phyloP scores from a whole-genome alignment of 2,329 filamentous ascomycete genomes.

The Hypoxylon sp. region DNA sequence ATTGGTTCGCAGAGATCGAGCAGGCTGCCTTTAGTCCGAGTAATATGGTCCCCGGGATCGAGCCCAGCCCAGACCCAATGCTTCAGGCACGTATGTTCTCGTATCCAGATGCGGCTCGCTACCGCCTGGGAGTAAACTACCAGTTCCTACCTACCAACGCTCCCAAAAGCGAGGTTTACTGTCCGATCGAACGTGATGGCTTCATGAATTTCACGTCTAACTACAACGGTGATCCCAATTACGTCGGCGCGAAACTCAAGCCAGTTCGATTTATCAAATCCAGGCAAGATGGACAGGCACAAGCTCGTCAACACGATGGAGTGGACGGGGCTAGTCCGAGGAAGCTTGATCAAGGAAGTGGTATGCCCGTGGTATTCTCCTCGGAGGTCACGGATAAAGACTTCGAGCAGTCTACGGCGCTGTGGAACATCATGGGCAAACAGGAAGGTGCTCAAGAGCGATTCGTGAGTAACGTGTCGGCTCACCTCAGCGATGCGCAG shows the following conservation, averaged over 20 bases:
- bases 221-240: conserved; percentile 36
- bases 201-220: conserved; percentile 39
- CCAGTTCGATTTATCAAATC: conserved; percentile 22
- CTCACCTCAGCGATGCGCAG: conserved; percentile 30
- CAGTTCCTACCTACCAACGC: conserved; percentile 38
- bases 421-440: conserved; percentile 35
- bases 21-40: conserved; percentile 71
- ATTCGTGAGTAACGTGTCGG: conserved; percentile 34
- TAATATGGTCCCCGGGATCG: conserved; percentile 69
- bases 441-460: conserved; percentile 40
- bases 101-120: conserved; percentile 69
- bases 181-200: conserved; percentile 39
- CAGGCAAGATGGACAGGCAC: background rate
- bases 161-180: conserved; percentile 30
- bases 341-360: conserved; percentile 8
- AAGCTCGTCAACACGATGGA: background rate
- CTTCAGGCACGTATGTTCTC: conserved; percentile 69
- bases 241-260: conserved; percentile 30
- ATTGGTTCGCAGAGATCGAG: conserved; percentile 62
- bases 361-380: conserved; percentile 30
- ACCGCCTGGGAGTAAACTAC: conserved; percentile 71
- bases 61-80: conserved; percentile 66
- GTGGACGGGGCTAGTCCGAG: background rate
- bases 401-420: conserved; percentile 37
- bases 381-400: conserved; percentile 40